phyloP scores from a whole-genome alignment of 208 protist species.

The Angomonas ambiguus region DNA sequence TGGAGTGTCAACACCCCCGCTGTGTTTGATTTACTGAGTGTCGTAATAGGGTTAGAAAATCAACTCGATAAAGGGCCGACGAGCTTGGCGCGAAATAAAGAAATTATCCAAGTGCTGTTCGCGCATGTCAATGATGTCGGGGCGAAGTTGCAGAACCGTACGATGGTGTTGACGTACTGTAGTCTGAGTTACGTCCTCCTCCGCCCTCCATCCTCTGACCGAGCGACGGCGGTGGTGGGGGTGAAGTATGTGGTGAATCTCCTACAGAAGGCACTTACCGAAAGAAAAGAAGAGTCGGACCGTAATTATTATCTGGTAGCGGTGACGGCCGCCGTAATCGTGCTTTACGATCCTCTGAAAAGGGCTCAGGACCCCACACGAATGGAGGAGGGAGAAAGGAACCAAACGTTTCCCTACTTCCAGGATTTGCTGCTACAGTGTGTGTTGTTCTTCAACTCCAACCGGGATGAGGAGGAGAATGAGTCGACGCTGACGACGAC shows the following conservation, averaged over 20 bases:
- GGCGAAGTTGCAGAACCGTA: slow-evolving; percentile 47
- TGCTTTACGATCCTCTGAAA: slow-evolving; percentile 36
- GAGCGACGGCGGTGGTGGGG: neutral
- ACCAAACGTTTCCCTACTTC: slow-evolving; percentile 14
- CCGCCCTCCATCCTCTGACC: neutral
- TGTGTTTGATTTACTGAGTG: slow-evolving; percentile 70
- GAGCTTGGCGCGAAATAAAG: neutral
- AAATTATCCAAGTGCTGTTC: slow-evolving; percentile 58
- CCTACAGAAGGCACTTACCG: neutral
- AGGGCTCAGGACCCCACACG: too few species aligned
- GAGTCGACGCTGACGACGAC: slow-evolving; percentile 72
- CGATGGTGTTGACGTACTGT: slow-evolving; percentile 52
- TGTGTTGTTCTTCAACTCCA: slow-evolving; percentile 64
- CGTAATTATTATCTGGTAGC: slow-evolving; percentile 60
- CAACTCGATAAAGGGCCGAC: neutral
- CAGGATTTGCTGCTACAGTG: slow-evolving; percentile 51
- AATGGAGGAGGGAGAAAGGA: neutral
- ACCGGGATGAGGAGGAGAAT: slow-evolving; percentile 72
- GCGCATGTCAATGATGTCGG: slow-evolving; percentile 61
- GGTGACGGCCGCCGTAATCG: slow-evolving; percentile 42
- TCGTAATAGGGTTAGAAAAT: slow-evolving; percentile 21
- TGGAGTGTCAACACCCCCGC: slow-evolving; percentile 66
- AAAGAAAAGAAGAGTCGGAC: slow-evolving; percentile 45
- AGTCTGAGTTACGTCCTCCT: slow-evolving; percentile 22
- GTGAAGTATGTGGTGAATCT: neutral